A percentile compares a stretch with the other conserved stretches of the same genome.
These are phyloP conservation scores for Saturnispora zaruensis DNA, from an alignment of 805 yeast genomes.

Conservation along the genomic window DNA sequence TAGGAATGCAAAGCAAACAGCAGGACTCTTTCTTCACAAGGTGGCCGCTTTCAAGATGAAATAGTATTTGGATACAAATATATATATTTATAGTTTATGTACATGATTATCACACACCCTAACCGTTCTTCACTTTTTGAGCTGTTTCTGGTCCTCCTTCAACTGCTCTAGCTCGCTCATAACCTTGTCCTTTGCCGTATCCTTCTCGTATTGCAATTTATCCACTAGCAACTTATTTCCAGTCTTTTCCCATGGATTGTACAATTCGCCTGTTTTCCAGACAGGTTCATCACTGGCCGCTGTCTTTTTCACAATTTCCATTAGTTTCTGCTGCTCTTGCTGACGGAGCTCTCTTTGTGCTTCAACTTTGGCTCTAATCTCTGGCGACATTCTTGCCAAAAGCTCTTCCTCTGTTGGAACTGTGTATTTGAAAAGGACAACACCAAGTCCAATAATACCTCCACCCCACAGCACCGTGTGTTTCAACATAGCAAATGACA, in stretches of 20 bases:
- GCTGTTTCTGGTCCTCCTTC: conserved; percentile 30
- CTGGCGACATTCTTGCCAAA: conserved; percentile 70
- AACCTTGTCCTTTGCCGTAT: conserved; percentile 34
- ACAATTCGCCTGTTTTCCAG: conserved; percentile 70
- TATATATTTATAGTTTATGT: not conserved
- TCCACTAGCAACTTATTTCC: conserved; percentile 31
- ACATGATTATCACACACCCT: not conserved
- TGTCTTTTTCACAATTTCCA: conserved; percentile 57
- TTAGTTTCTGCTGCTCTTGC: conserved; percentile 60
- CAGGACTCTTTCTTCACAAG: conserved; percentile 1
- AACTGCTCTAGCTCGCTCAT: conserved; percentile 33
- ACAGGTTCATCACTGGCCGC: conserved; percentile 66
- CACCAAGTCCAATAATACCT: conserved; percentile 67
- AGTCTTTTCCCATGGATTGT: conserved; percentile 54
- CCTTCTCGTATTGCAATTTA: conserved; percentile 40
- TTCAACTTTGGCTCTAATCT: conserved; percentile 68
- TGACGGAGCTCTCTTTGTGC: conserved; percentile 51
- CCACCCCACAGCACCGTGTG: conserved; percentile 39
- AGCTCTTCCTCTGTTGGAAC: conserved; percentile 83
- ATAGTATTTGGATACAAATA: not conserved
- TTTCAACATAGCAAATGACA: conserved; percentile 19
- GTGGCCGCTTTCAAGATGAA: conserved; percentile 3
- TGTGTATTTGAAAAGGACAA: conserved; percentile 57
- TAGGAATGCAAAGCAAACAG: conserved; percentile 2
- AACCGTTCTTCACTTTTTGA: not conserved